Evolutionary conservation across 164 flowering plant species (phyloP).

Genomic region (Tinospora cordifolia): DNA sequence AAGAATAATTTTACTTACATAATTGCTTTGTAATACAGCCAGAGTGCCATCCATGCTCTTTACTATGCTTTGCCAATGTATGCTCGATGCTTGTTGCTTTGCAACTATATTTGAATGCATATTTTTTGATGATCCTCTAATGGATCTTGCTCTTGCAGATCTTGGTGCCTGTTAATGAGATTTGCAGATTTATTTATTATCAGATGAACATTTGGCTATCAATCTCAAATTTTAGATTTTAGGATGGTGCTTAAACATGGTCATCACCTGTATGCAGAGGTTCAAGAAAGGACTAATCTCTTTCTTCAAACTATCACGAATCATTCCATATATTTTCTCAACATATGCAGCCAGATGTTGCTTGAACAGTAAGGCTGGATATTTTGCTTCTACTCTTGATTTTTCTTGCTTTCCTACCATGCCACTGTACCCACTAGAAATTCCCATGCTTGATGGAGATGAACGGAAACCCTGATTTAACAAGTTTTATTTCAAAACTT

Average conservation of each 20-base stretch:
- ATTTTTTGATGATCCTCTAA: slow-evolving; percentile 54
- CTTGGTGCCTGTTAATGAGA: slow-evolving; percentile 56
- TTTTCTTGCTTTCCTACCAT: slow-evolving; percentile 52
- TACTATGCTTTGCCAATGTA: slow-evolving; percentile 76
- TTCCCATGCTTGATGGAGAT: slow-evolving; percentile 42
- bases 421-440: slow-evolving; percentile 77
- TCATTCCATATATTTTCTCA: slow-evolving; percentile 80
- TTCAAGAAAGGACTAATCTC: slow-evolving; percentile 61
- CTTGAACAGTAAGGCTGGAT: slow-evolving; percentile 82
- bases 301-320: slow-evolving; percentile 76
- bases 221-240: background rate
- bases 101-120: slow-evolving; percentile 51
- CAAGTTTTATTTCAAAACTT: slow-evolving; percentile 1
- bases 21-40: slow-evolving; percentile 39
- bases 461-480: slow-evolving; percentile 48
- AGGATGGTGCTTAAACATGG: slow-evolving; percentile 1
- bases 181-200: slow-evolving; percentile 10
- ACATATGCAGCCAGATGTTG: slow-evolving; percentile 82
- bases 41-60: slow-evolving; percentile 38
- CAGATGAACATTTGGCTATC: background rate
- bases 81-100: slow-evolving; percentile 58
- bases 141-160: slow-evolving; percentile 49
- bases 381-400: slow-evolving; percentile 71
- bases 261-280: slow-evolving; percentile 68
- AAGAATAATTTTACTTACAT: slow-evolving; percentile 33